Conservation (phyloP, 2,329 filamentous ascomycete genomes). For the Venturia nashicola region DNA sequence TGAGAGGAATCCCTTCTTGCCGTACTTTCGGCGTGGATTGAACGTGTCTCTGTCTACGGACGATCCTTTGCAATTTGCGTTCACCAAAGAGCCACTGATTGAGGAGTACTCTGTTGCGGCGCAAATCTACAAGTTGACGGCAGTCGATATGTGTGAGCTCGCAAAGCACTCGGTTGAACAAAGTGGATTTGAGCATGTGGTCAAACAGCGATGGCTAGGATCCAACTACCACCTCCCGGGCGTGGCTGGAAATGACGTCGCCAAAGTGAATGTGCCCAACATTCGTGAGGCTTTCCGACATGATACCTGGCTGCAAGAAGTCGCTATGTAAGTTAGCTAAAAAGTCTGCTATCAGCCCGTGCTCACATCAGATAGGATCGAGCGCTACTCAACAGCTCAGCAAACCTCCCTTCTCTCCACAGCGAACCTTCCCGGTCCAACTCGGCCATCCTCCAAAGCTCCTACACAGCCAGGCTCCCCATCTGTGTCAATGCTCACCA, state of each 20-base stretch:
- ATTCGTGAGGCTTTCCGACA: slow-evolving; percentile 82
- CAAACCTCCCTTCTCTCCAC: not conserved
- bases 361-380: slow-evolving; percentile 16
- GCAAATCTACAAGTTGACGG: slow-evolving; percentile 94
- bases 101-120: slow-evolving; percentile 97
- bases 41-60: slow-evolving; percentile 96
- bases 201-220: slow-evolving; percentile 91
- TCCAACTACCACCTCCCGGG: slow-evolving; percentile 65
- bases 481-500: slow-evolving; percentile 27
- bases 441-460: not conserved
- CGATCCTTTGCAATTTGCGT: slow-evolving; percentile 93
- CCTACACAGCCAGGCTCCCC: slow-evolving; percentile 21
- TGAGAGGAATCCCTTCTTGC: slow-evolving; percentile 89
- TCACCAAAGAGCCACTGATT: slow-evolving; percentile 94
- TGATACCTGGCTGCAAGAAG: slow-evolving; percentile 73
- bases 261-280: slow-evolving; percentile 92
- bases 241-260: slow-evolving; percentile 77
- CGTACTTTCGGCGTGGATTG: slow-evolving; percentile 86
- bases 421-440: slow-evolving; percentile 7
- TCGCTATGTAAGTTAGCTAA: slow-evolving; percentile 56
- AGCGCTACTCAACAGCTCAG: slow-evolving; percentile 12
- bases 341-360: not conserved
- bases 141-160: slow-evolving; percentile 96
- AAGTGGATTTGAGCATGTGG: slow-evolving; percentile 77
- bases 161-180: slow-evolving; percentile 94